These are phyloP conservation scores for Russula virescens DNA, from an alignment of 768 basidiomycete genomes.

Conservation along the genomic window DNA sequence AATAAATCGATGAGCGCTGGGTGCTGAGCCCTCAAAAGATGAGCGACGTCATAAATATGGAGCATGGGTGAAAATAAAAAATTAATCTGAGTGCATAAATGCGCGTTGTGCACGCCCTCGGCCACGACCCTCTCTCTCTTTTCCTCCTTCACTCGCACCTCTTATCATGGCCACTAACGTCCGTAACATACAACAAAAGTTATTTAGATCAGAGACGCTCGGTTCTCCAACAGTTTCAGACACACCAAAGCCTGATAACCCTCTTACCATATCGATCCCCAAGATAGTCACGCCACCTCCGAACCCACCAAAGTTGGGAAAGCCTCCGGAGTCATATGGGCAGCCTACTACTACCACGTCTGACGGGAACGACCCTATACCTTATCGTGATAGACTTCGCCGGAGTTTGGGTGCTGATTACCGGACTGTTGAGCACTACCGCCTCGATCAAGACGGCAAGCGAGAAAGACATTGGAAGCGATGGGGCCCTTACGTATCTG, in stretches of 20 bases:
- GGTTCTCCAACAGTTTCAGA: conserved; percentile 26
- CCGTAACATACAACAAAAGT: conserved; percentile 52
- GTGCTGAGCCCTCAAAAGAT: background rate
- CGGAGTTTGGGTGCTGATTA: conserved; percentile 65
- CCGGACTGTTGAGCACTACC: conserved; percentile 73
- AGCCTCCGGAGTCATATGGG: background rate
- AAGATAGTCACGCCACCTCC: conserved; percentile 41
- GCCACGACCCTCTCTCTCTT: conserved; percentile 13
- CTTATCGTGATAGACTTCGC: conserved; percentile 62
- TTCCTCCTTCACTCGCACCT: conserved; percentile 13
- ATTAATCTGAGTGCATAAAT: background rate
- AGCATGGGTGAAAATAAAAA: background rate
- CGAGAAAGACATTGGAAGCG: conserved; percentile 93
- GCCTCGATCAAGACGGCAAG: conserved; percentile 76
- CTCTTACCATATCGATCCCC: conserved; percentile 68
- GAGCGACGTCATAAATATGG: conserved; percentile 14
- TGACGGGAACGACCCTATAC: conserved; percentile 21
- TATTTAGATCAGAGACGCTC: conserved; percentile 15
- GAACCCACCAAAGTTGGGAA: conserved; percentile 13
- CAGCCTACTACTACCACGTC: conserved; percentile 21
- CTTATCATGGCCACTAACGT: conserved; percentile 38
- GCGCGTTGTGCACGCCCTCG: conserved; percentile 1
- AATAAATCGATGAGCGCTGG: background rate
- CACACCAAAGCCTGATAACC: conserved; percentile 6
- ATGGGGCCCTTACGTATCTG: conserved; percentile 97